Percentiles rank a stretch among this genome's conserved stretches.
Conservation (phyloP, 2,329 filamentous ascomycete species). For the Cercospora sesami region DNA sequence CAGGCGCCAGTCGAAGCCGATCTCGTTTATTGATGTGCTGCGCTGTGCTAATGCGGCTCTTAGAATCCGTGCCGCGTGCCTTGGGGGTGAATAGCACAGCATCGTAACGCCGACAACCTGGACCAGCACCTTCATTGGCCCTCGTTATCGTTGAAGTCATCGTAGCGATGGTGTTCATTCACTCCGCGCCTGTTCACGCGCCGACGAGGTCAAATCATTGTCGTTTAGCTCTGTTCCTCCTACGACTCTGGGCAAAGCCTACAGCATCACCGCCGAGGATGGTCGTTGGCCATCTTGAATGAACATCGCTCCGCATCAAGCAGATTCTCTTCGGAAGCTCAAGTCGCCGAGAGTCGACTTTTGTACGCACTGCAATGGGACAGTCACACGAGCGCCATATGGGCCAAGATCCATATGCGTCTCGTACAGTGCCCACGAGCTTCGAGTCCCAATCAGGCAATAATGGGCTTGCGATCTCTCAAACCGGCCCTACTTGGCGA, state of each 20-base stretch:
- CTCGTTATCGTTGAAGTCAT: neutral
- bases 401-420: slow-evolving; percentile 13
- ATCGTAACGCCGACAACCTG: neutral
- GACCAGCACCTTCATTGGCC: neutral
- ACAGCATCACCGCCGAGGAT: neutral
- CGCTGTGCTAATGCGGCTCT: neutral
- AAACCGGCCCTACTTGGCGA: slow-evolving; percentile 1
- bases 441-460: neutral
- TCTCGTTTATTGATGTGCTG: neutral
- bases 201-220: neutral
- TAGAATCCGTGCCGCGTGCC: neutral
- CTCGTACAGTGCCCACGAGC: neutral
- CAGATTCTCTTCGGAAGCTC: slow-evolving; percentile 1
- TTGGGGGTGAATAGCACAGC: neutral
- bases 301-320: neutral
- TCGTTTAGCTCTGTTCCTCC: neutral
- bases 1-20: neutral
- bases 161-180: neutral
- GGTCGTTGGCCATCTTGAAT: neutral
- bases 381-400: neutral
- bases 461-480: slow-evolving; percentile 6
- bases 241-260: neutral
- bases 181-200: neutral
- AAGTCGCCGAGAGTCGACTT: slow-evolving; percentile 4
- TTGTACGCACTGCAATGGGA: slow-evolving; percentile 9